Conservation (phyloP, 441 rosid species). For the Manihot esculenta region DNA sequence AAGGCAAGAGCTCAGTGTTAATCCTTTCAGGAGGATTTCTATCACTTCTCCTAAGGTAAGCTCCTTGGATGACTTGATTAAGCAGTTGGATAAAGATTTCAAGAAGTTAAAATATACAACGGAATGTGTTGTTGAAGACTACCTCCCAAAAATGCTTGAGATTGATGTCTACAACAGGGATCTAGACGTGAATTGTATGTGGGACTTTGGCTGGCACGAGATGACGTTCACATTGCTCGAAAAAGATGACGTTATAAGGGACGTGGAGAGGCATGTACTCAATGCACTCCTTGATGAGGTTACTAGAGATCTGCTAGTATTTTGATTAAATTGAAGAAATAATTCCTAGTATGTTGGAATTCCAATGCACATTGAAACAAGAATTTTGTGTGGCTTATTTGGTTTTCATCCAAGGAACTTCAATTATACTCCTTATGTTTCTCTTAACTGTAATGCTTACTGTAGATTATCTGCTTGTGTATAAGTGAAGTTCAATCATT, state of each 20-base stretch:
- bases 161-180: slow-evolving; percentile 50
- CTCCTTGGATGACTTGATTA: slow-evolving; percentile 64
- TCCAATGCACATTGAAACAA: background rate
- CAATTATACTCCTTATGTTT: background rate
- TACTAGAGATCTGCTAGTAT: slow-evolving; percentile 41
- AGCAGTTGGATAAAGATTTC: slow-evolving; percentile 51
- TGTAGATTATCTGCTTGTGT: background rate
- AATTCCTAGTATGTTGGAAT: background rate
- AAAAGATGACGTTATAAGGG: slow-evolving; percentile 64
- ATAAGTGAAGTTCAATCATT: background rate
- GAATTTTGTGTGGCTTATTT: slow-evolving; percentile 12
- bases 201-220: slow-evolving; percentile 81
- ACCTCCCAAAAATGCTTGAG: slow-evolving; percentile 65
- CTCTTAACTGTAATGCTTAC: slow-evolving; percentile 1
- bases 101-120: slow-evolving; percentile 44
- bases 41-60: slow-evolving; percentile 33
- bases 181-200: slow-evolving; percentile 71
- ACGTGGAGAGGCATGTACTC: slow-evolving; percentile 61
- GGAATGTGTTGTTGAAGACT: slow-evolving; percentile 48
- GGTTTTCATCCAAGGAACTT: background rate
- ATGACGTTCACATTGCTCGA: slow-evolving; percentile 44
- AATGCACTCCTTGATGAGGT: slow-evolving; percentile 61
- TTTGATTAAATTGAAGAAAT: background rate
- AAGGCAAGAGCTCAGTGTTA: slow-evolving; percentile 61
- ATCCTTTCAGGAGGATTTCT: slow-evolving; percentile 50